Evolutionary conservation across 2,329 filamentous ascomycete genomes (phyloP).

Genomic region (Tolypocladium endophyticum): DNA sequence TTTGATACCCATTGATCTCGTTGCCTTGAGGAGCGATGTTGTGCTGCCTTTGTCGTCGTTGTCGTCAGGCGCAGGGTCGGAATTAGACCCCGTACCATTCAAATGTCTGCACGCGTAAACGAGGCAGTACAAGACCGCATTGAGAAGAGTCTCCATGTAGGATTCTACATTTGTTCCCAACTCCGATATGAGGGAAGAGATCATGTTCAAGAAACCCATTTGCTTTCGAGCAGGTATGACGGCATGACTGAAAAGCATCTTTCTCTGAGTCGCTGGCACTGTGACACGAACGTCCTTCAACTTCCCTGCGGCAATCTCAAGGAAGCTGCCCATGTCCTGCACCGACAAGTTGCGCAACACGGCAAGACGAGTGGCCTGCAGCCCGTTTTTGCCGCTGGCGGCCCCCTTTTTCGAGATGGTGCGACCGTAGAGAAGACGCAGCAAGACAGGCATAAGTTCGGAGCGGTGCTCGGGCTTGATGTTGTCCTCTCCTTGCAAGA

Average conservation of each 20-base stretch:
- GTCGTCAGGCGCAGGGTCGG: slow-evolving; percentile 24
- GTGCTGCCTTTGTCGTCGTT: slow-evolving; percentile 32
- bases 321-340: slow-evolving; percentile 67
- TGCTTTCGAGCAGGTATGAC: slow-evolving; percentile 65
- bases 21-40: slow-evolving; percentile 51
- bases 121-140: slow-evolving; percentile 73
- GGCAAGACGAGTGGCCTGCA: slow-evolving; percentile 71
- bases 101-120: slow-evolving; percentile 57
- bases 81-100: slow-evolving; percentile 25
- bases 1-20: slow-evolving; percentile 67
- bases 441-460: slow-evolving; percentile 72
- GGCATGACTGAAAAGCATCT: slow-evolving; percentile 45
- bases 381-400: slow-evolving; percentile 66
- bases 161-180: slow-evolving; percentile 63
- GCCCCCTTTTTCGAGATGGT: slow-evolving; percentile 73
- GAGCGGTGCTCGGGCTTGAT: slow-evolving; percentile 64
- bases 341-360: slow-evolving; percentile 68
- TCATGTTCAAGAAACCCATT: slow-evolving; percentile 84
- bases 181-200: slow-evolving; percentile 75
- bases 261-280: slow-evolving; percentile 33
- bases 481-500: slow-evolving; percentile 65
- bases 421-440: slow-evolving; percentile 81
- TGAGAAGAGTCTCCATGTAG: slow-evolving; percentile 59
- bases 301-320: slow-evolving; percentile 69
- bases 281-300: slow-evolving; percentile 52